Evolutionary conservation across 2,329 filamentous ascomycete genomes (phyloP), one percentile per base, ranked within the genome.

Genomic region (Fusarium goolgardi): DNA sequence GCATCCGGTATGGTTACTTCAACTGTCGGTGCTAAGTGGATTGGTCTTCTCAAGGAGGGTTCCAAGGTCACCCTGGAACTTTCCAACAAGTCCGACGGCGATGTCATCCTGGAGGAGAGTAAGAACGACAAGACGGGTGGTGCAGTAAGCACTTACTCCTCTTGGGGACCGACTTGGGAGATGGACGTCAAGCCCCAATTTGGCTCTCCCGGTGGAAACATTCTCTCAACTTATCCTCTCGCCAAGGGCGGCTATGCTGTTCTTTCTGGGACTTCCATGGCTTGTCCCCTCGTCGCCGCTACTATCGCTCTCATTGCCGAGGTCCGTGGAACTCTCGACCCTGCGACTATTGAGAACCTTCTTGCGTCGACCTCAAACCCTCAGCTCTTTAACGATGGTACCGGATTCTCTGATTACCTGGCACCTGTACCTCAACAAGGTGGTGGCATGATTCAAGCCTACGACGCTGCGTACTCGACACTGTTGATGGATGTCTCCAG

Each of bases 101-200:
- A 74, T 31, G 70, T 73, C 51, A 74, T 77, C 23, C 68, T 84
- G n/a, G 65, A 70, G 31, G 67, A 75, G 47, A 62, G 69, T 45
- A 41, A 73, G 52, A 86, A 87, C 75, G 75, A 72, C 4, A 55
- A 71, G 3, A 83, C 82, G 1, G 85, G 84, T 2, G 88, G 87
- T 4, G 84, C 81, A 52, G 71, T 85, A 25, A 87, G 83, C 70
- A 77, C 76, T 9, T 88, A 78, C 74, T 86, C 84, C 49, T 84
- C 82, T 23, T 90, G 87, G 87, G 87, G 87, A 11, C 87, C 87
- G 4, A 87, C 83, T 15, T 89, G 82, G 73, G 86, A 89, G 69
- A 78, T 86, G 58, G 81, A 84, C 50, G 75, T 85, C 56, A 87
- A 87, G 76, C 86, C 86, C 2, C 81, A 87, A 69, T 75, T 88